Percentiles rank a stretch among this genome's conserved stretches.
Conservation (phyloP, 2,329 filamentous ascomycete genomes). For the Ophiocordyceps camponoti-saundersi region DNA sequence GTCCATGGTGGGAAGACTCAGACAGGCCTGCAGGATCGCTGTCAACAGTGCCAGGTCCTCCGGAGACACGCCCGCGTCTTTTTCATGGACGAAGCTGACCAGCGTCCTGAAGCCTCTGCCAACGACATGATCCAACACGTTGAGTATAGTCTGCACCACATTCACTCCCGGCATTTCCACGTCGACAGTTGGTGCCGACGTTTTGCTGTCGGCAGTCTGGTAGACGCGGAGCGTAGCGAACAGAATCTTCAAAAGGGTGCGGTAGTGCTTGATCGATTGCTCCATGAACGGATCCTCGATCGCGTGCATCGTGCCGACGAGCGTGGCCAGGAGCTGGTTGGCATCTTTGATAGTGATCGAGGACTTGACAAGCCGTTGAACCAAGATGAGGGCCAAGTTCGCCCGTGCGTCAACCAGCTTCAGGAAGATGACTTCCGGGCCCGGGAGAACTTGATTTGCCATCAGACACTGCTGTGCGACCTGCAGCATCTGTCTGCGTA, state of each 20-base stretch:
- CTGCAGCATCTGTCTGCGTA: slow-evolving; percentile 54
- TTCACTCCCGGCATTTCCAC: slow-evolving; percentile 21
- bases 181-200: slow-evolving; percentile 13
- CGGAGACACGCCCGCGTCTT: slow-evolving; percentile 42
- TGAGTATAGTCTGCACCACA: slow-evolving; percentile 49
- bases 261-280: slow-evolving; percentile 53
- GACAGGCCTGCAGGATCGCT: slow-evolving; percentile 69
- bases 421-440: slow-evolving; percentile 68
- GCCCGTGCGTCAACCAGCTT: slow-evolving; percentile 60
- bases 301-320: slow-evolving; percentile 34
- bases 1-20: slow-evolving; percentile 62
- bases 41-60: slow-evolving; percentile 79
- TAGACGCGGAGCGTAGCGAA: slow-evolving; percentile 66
- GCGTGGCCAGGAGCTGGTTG: slow-evolving; percentile 29
- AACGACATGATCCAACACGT: slow-evolving; percentile 65
- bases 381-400: slow-evolving; percentile 64
- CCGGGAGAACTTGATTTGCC: slow-evolving; percentile 55
- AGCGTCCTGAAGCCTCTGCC: slow-evolving; percentile 69
- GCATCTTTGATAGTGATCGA: slow-evolving; percentile 31
- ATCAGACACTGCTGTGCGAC: slow-evolving; percentile 63
- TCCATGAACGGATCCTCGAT: slow-evolving; percentile 35
- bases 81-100: slow-evolving; percentile 67
- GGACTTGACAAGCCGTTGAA: slow-evolving; percentile 58
- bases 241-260: slow-evolving; percentile 66
- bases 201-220: slow-evolving; percentile 18